Base-by-base conservation (phyloP, 495 filamentous ascomycete species). In the Aspergillus sclerotioniger region DNA sequence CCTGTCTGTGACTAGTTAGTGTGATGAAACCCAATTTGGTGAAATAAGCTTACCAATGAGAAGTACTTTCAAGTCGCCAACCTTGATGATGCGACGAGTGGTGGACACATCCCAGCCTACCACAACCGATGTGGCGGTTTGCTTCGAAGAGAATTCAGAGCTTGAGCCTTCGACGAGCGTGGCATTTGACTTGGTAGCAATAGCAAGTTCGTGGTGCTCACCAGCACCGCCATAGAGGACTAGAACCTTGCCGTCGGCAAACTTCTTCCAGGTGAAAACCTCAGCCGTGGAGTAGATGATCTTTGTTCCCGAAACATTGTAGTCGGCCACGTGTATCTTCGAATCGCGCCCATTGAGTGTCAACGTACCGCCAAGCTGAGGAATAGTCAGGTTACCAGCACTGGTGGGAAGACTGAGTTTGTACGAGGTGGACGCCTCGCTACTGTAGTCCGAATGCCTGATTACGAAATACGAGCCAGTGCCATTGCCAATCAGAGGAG, bases 221-320 rank as follows among this genome's bases (percentile, higher is more conserved):
- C 76, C 79, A n/a, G 81, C 68, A 7, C 82, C 87, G 16, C 88
- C 89, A 59, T 90, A 93, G 12, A 94, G 61, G 17, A 92, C 72
- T 4, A 91, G 71, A 2, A 88, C 72, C 25, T 83, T 88, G 58
- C 77, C 79, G 8, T 77, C 64, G n/a, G 73, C 78, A 60, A 83
- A 81, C 47, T 79, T 75, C 68, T 87, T 83, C 84, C 84, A 87
- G 0, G 87, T 90, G 54, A 90, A 90, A 28, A 91, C 79, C 56
- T 94, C 89, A 0, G 84, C 87, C 6, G 89, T 87, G 0, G 87
- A 91, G 72, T 92, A 92, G 5, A 91, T 70, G 17, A 93, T 67
- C 8, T 77, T 84, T 0, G 75, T 76, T n/a, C 81, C 81, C 0
- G 80, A 80, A 51, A 93, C 72, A 50, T 84, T 71, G 62, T 91